These are phyloP conservation scores for Penicillium sp. DNA, from an alignment of 2,329 filamentous ascomycete genomes.

Conservation along the genomic window DNA sequence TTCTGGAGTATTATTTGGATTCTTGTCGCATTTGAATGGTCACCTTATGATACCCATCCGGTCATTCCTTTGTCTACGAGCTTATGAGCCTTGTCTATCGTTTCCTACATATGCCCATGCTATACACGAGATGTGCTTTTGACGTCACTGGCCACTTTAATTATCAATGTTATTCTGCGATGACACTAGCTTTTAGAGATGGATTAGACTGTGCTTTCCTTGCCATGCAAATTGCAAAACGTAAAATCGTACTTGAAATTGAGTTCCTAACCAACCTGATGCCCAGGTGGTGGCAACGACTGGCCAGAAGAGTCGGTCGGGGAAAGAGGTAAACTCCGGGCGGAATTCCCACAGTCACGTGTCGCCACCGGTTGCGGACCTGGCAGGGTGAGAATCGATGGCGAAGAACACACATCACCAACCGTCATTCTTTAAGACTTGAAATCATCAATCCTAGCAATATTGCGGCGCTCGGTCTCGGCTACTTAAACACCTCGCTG, in stretches of 20 bases:
- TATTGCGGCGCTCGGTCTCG: neutral
- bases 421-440: slow-evolving; percentile 6
- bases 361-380: slow-evolving; percentile 18
- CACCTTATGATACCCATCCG: slow-evolving; percentile 23
- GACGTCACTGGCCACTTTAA: neutral
- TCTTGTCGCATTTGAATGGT: slow-evolving; percentile 11
- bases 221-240: neutral
- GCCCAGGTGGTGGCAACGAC: neutral
- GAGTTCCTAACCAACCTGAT: no score
- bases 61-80: slow-evolving; percentile 12
- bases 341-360: slow-evolving; percentile 22
- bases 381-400: slow-evolving; percentile 15
- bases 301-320: neutral
- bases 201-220: neutral
- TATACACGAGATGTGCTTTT: slow-evolving; percentile 5
- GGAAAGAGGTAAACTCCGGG: slow-evolving; percentile 18
- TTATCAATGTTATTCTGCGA: neutral
- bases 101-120: neutral
- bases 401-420: slow-evolving; percentile 22
- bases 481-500: neutral
- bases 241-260: neutral
- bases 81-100: neutral
- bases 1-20: slow-evolving; percentile 15
- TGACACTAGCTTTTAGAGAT: neutral
- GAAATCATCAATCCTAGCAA: slow-evolving; percentile 8